A percentile compares a stretch with the other conserved stretches of the same genome.
These are phyloP conservation scores for Geosiphon pyriformis DNA, from an alignment of 192 early-diverging fungal genomes.

Conservation along the genomic window DNA sequence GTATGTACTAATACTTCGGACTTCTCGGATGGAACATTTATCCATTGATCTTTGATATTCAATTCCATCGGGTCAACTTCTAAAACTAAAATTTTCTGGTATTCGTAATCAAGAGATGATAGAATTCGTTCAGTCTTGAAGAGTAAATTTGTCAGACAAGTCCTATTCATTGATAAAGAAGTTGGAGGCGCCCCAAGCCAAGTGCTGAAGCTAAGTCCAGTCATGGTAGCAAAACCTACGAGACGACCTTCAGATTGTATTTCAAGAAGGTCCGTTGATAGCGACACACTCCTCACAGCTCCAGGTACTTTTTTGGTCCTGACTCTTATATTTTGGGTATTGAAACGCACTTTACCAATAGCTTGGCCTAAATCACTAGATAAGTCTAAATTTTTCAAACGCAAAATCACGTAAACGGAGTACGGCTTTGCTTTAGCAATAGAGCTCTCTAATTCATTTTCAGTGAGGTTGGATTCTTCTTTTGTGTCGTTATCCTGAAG, in stretches of 20 bases:
- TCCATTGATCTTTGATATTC: slow-evolving; percentile 47
- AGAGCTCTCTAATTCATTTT: neutral
- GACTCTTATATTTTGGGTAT: slow-evolving; percentile 41
- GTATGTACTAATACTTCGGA: slow-evolving; percentile 32
- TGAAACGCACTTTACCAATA: slow-evolving; percentile 53
- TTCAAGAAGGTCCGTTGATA: slow-evolving; percentile 39
- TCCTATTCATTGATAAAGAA: slow-evolving; percentile 24
- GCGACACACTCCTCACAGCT: slow-evolving; percentile 33
- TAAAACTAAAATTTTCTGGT: slow-evolving; percentile 65
- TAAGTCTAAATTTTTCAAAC: slow-evolving; percentile 40
- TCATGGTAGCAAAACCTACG: slow-evolving; percentile 36
- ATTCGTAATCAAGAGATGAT: slow-evolving; percentile 66
- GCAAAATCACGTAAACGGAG: slow-evolving; percentile 39
- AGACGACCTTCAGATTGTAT: slow-evolving; percentile 58
- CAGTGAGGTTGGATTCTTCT: neutral
- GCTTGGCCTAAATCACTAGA: slow-evolving; percentile 59
- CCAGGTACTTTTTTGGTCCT: slow-evolving; percentile 36
- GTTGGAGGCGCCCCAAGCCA: slow-evolving; percentile 8
- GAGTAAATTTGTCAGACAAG: slow-evolving; percentile 34
- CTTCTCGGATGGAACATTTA: slow-evolving; percentile 21
- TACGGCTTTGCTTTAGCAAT: slow-evolving; percentile 39
- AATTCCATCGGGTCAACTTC: slow-evolving; percentile 49
- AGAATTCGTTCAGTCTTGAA: slow-evolving; percentile 46
- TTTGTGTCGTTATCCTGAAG: neutral
- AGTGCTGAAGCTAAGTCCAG: slow-evolving; percentile 28